Conservation (phyloP, 2,329 filamentous ascomycete genomes). For the Scedosporium boydii region DNA sequence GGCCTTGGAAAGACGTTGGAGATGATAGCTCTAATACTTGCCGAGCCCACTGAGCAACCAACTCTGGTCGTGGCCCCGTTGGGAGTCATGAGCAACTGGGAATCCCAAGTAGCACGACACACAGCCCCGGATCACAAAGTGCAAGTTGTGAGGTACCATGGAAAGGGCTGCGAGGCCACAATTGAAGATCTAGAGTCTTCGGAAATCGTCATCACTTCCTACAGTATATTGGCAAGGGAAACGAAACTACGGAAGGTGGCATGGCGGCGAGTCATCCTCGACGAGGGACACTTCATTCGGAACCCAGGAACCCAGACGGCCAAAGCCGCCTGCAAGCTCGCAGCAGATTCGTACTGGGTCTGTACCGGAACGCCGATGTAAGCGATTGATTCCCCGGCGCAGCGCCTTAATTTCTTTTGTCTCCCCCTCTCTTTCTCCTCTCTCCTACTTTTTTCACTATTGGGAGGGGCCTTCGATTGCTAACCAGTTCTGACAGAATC, state of each 20-base stretch:
- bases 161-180: constrained; percentile 42
- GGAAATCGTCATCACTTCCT: constrained; percentile 76
- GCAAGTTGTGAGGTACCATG: constrained; percentile 67
- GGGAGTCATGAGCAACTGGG: constrained; percentile 87
- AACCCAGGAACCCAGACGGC: constrained; percentile 67
- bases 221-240: constrained; percentile 65
- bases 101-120: constrained; percentile 66
- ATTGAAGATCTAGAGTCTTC: constrained; percentile 51
- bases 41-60: constrained; percentile 40
- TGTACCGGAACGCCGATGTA: constrained; percentile 72
- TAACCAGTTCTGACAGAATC: constrained; percentile 33
- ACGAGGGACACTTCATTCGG: constrained; percentile 76
- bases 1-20: constrained; percentile 84
- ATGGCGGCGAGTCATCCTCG: constrained; percentile 73
- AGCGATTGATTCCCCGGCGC: constrained; percentile 14
- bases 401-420: background rate
- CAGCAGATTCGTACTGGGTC: constrained; percentile 67
- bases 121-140: constrained; percentile 54
- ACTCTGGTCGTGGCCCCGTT: constrained; percentile 77
- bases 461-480: background rate
- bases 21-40: constrained; percentile 68
- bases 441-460: too few relatives aligned
- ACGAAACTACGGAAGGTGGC: constrained; percentile 34
- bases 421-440: too few relatives aligned
- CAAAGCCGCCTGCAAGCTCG: constrained; percentile 55